Conservation (phyloP, 768 basidiomycete genomes). For the Lactarius evosmus region DNA sequence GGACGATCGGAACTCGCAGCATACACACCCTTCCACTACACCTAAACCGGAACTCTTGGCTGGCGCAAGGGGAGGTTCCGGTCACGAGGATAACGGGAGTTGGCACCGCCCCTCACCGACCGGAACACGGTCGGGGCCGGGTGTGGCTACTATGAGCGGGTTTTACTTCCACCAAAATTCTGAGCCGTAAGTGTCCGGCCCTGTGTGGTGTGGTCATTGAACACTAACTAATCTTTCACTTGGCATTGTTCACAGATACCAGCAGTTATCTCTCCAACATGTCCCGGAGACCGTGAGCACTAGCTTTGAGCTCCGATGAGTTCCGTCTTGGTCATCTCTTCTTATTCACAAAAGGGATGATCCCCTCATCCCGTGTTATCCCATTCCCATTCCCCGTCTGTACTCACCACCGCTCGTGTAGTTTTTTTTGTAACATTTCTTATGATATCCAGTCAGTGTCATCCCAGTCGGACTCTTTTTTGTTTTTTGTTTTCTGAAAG, state of each 20-base stretch:
- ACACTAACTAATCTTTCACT: conserved; percentile 20
- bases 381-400: conserved; percentile 10
- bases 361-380: neutral
- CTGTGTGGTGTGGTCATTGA: neutral
- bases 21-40: conserved; percentile 3
- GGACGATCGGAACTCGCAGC: conserved; percentile 27
- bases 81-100: conserved; percentile 36
- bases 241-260: conserved; percentile 55
- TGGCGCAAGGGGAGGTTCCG: conserved; percentile 30
- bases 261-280: conserved; percentile 81
- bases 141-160: conserved; percentile 74
- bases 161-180: conserved; percentile 95
- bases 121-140: conserved; percentile 45
- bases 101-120: conserved; percentile 44
- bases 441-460: conserved; percentile 25
- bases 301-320: conserved; percentile 82
- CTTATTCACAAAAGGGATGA: conserved; percentile 10
- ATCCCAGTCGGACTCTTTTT: no score
- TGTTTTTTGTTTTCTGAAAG: neutral
- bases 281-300: conserved; percentile 70
- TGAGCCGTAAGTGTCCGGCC: conserved; percentile 61
- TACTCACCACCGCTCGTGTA: conserved; percentile 25
- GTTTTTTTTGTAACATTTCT: conserved; percentile 21
- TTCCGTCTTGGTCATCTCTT: neutral
- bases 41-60: conserved; percentile 31